Evolutionary conservation across 805 yeast genomes (phyloP).

Genomic region (Candida quercuum): DNA sequence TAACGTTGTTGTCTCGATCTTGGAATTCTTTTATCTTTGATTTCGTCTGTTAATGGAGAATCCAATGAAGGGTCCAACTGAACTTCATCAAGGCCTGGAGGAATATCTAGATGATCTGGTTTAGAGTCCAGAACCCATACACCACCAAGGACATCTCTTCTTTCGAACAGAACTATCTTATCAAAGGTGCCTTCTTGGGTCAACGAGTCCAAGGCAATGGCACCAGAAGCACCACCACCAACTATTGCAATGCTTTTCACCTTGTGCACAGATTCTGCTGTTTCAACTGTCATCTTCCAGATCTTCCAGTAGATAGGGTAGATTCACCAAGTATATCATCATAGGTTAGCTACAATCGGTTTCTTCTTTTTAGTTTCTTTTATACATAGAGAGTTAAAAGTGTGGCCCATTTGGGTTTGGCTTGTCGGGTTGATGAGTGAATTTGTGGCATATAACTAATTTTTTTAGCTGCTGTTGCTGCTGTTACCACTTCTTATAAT

Average conservation of each 20-base stretch:
- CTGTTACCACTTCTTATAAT: too few species aligned
- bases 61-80: slow-evolving; percentile 25
- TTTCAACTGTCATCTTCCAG: too few species aligned
- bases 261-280: too few species aligned
- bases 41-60: slow-evolving; percentile 4
- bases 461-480: too few species aligned
- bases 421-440: too few species aligned
- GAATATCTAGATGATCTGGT: slow-evolving; percentile 17
- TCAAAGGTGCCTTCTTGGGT: slow-evolving; percentile 30
- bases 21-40: neutral
- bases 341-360: too few species aligned
- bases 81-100: slow-evolving; percentile 23
- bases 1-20: slow-evolving; percentile 20
- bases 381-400: too few species aligned
- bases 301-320: too few species aligned
- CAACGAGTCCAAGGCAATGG: slow-evolving; percentile 34
- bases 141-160: slow-evolving; percentile 37
- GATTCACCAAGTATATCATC: too few species aligned
- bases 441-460: too few species aligned
- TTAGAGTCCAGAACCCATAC: slow-evolving; percentile 34
- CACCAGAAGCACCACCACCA: slow-evolving; percentile 50
- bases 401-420: too few species aligned
- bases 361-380: too few species aligned
- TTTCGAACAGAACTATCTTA: slow-evolving; percentile 34
- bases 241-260: slow-evolving; percentile 34